Evolutionary conservation across 441 rosid genomes (phyloP), one percentile per base, ranked within the genome.

Genomic region (Cnidoscolus chayamansa): DNA sequence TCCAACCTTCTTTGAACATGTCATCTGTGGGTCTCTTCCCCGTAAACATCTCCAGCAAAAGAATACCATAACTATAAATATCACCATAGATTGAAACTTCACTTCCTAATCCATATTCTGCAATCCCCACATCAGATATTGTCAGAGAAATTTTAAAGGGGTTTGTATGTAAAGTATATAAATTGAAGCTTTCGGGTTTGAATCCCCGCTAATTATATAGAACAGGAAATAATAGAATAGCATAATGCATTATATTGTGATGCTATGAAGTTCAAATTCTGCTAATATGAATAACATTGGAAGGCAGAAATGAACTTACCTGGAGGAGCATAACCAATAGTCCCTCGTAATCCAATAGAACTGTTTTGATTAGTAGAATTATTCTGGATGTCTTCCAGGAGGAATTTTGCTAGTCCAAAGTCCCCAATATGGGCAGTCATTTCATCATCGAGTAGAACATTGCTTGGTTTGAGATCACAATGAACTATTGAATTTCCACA

Each of bases 21-120:
- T 31, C 15, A 30, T 50, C 7, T 0, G 58, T 66, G 1, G 70
- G 70, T 7, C 20, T 49, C 11, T 66, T 30, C 7, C 70, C 58
- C 0, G 70, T 66, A 13, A 66, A 25, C 11, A 66, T 25, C 40
- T 66, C 70, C 7, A 66, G 10, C 43, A 66, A 49, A 2, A 66
- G 12, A 31, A 66, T 8, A 5, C 70, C 70, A 50, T 49, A 66
- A 19, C 70, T 66, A 4, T 66, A 66, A 1, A 66, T 5, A 66
- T 49, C 58, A 6, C 58, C 70, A 12, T 7, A 6, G 51, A 12
- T 66, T 66, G 58, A 25, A 5, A 66, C 45, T 10, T 66, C 13
- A 0, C 40, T 15, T 30, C 68, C 58, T 7, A 50, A 6, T 1
- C 70, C 70, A 66, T 49, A 66, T 0, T 66, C 70, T 66, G 68